phyloP scores from a whole-genome alignment of 2,329 filamentous ascomycete species.

The Delphinella strobiligena region DNA sequence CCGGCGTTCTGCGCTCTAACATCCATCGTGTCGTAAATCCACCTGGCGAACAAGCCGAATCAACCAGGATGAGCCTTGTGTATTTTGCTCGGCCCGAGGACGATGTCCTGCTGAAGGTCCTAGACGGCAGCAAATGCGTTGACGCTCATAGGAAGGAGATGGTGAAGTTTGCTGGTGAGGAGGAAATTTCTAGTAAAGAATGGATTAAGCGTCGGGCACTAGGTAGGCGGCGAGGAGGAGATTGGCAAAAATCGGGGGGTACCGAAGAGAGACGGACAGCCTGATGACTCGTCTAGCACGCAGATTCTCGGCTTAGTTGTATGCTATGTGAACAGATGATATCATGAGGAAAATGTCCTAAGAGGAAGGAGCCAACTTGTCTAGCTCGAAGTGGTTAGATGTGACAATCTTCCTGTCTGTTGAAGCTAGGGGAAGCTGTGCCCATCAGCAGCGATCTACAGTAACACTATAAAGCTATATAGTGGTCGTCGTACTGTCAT shows the following conservation, averaged over 20 bases:
- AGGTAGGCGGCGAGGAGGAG: slow-evolving; percentile 21
- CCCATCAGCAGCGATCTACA: too few relatives aligned
- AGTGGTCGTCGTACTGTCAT: too few relatives aligned
- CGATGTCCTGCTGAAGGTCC: slow-evolving; percentile 13
- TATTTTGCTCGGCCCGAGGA: slow-evolving; percentile 12
- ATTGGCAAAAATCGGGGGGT: slow-evolving; percentile 22
- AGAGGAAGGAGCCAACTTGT: too few relatives aligned
- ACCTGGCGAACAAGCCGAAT: slow-evolving; percentile 11
- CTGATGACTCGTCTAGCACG: too few relatives aligned
- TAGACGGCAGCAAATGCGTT: slow-evolving; percentile 21
- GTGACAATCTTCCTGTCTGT: too few relatives aligned
- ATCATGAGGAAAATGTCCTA: too few relatives aligned
- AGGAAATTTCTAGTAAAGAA: slow-evolving; percentile 23
- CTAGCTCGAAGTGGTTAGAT: too few relatives aligned
- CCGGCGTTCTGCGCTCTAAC: slow-evolving; percentile 24
- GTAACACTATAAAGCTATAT: too few relatives aligned
- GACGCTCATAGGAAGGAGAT: slow-evolving; percentile 14
- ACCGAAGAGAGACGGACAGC: too few relatives aligned
- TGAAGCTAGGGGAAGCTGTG: too few relatives aligned
- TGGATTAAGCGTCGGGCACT: slow-evolving; percentile 31
- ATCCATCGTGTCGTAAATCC: slow-evolving; percentile 13
- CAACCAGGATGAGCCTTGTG: slow-evolving; percentile 11
- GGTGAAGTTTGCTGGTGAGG: slow-evolving; percentile 12
- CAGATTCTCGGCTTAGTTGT: too few relatives aligned
- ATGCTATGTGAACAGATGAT: too few relatives aligned